A percentile compares a stretch with the other conserved stretches of the same genome.
Evolutionary conservation across 441 rosid species (phyloP).

Genomic region (Gossypium gossypioides): DNA sequence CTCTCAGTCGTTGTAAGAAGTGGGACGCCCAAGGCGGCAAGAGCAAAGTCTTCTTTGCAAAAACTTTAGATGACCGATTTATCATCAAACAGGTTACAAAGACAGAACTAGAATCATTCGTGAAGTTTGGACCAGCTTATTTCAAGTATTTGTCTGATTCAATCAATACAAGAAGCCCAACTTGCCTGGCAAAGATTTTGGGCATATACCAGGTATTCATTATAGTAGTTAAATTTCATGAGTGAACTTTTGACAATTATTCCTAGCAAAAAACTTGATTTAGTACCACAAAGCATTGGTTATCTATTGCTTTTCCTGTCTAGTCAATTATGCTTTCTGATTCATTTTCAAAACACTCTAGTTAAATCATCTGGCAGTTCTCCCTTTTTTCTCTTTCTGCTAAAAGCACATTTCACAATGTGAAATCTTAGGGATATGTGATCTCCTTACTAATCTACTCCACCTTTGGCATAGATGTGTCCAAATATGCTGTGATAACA

Average conservation of each 20-base stretch:
- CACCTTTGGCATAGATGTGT: not conserved
- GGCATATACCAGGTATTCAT: constrained; percentile 66
- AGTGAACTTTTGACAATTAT: not conserved
- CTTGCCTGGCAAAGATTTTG: constrained; percentile 65
- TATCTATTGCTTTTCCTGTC: not conserved
- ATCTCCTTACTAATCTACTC: not conserved
- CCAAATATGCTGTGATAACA: not conserved
- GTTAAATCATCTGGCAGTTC: not conserved
- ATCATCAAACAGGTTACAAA: constrained; percentile 68
- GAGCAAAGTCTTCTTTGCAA: constrained; percentile 76
- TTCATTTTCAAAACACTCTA: not conserved
- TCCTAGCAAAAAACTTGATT: not conserved
- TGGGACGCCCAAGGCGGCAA: constrained; percentile 84
- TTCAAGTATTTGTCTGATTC: constrained; percentile 56
- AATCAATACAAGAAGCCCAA: constrained; percentile 49
- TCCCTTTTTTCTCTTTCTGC: not conserved
- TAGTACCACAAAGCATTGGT: not conserved
- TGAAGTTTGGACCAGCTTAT: constrained; percentile 60
- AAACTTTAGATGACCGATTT: constrained; percentile 67
- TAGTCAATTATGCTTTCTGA: not conserved
- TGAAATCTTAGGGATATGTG: not conserved
- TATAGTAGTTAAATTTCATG: not conserved
- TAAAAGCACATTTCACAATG: not conserved
- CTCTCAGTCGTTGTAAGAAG: constrained; percentile 71
- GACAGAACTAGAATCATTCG: constrained; percentile 68